Evolutionary conservation across 2,329 filamentous ascomycete species (phyloP), one percentile per base, ranked within the genome.

Genomic region (Curvularia sp.): DNA sequence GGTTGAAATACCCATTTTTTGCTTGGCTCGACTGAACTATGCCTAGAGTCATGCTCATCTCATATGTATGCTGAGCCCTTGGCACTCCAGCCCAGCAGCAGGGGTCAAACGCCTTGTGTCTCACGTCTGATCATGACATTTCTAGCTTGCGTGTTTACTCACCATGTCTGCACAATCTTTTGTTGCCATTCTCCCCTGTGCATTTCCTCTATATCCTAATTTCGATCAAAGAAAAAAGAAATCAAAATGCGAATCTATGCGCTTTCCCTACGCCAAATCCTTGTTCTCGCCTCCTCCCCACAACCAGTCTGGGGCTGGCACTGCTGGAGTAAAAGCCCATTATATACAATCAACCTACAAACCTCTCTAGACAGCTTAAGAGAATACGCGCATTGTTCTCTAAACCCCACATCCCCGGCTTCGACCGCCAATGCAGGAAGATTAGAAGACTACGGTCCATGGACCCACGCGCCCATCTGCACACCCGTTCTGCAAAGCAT

Each of bases 391-490:
- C 44, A 13, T 5, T 58, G 55, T 5, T 15, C n/a, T 3, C 2
- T n/a, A 3, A 1, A 20, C 8, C 0, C 7, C 4, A 9, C n/a
- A 24, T 24, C 6, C 41, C 4, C 12, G 5, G 3, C 22, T 15
- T 28, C 3, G 18, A 49, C 33, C 9, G 5, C 15, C 1, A 4
- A 43, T 2, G 10, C 35, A 20, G 22, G 24, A 26, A 41, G 48
- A 28, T 18, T 39, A n/a, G 22, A 42, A 18, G 22, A 51, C 2
- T 57, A 62, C 22, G 47, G 41, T 2, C 65, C 65, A 15, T 77
- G 74, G 75, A 63, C 73, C 0, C 61, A 71, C 39, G 46, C 57
- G 18, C 72, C 71, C 22, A 41, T 66, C 6, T 77, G 75, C 52
- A 76, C 71, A 1, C 26, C 56, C 2, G 12, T 58, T 1, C 62